Evolutionary conservation across 1,139 yeast genomes (phyloP).

Genomic region (Meyerozyma elateridarum): DNA sequence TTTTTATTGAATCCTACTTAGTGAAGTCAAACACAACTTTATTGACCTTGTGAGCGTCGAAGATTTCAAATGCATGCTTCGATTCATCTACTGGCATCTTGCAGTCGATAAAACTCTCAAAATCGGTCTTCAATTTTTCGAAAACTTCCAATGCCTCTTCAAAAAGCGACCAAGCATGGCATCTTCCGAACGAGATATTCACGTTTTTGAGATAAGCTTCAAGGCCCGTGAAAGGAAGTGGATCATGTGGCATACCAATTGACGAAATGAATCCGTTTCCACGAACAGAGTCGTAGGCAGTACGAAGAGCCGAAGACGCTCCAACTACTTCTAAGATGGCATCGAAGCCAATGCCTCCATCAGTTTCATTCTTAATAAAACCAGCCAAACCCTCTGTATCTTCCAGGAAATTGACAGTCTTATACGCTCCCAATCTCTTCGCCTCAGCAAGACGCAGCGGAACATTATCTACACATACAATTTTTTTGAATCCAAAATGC

Average conservation of each 20-base stretch:
- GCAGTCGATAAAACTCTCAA: slow-evolving; percentile 46
- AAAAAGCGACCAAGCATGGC: slow-evolving; percentile 58
- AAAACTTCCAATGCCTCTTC: slow-evolving; percentile 50
- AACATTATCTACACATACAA: slow-evolving; percentile 51
- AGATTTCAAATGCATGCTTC: slow-evolving; percentile 2
- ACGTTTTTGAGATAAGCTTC: slow-evolving; percentile 57
- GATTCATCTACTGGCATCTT: slow-evolving; percentile 29
- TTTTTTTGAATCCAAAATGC: slow-evolving; percentile 40
- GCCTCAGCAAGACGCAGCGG: slow-evolving; percentile 46
- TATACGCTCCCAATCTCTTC: slow-evolving; percentile 36
- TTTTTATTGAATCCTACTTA: neutral
- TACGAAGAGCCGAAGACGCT: slow-evolving; percentile 42
- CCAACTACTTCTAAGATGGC: slow-evolving; percentile 60
- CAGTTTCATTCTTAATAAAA: slow-evolving; percentile 26
- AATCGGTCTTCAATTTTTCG: slow-evolving; percentile 38
- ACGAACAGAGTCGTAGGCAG: slow-evolving; percentile 52
- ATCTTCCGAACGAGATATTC: slow-evolving; percentile 58
- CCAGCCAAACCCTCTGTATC: slow-evolving; percentile 25
- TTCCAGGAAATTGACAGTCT: slow-evolving; percentile 39
- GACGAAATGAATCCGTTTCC: slow-evolving; percentile 57
- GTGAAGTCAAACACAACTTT: slow-evolving; percentile 46
- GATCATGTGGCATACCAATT: slow-evolving; percentile 60
- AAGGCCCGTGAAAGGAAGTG: slow-evolving; percentile 53
- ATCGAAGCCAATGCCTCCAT: slow-evolving; percentile 41
- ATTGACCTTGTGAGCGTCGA: slow-evolving; percentile 44